These are phyloP conservation scores for Akebia trifoliata DNA, from an alignment of 164 flowering plant species.

Conservation along the genomic window DNA sequence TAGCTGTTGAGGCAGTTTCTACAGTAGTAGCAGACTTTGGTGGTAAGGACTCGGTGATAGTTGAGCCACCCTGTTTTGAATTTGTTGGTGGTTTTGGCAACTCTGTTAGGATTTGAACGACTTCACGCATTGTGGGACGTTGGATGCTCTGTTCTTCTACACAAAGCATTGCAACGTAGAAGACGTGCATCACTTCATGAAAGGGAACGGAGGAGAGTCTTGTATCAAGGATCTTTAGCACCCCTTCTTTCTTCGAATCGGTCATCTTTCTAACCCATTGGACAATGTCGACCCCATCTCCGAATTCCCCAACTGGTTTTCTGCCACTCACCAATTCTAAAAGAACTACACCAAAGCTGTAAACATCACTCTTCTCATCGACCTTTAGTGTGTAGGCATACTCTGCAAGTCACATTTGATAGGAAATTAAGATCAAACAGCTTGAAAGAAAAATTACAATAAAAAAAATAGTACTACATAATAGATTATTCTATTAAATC, in stretches of 20 bases:
- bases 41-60: constrained; percentile 33
- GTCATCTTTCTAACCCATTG: constrained; percentile 96
- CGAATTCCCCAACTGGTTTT: constrained; percentile 97
- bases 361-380: constrained; percentile 95
- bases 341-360: constrained; percentile 94
- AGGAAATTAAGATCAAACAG: too few relatives aligned
- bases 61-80: constrained; percentile 36
- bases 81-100: too few relatives aligned
- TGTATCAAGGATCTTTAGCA: constrained; percentile 68
- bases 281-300: constrained; percentile 97
- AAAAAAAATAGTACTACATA: too few relatives aligned
- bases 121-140: constrained; percentile 97
- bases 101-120: constrained; percentile 87
- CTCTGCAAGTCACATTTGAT: constrained; percentile 50
- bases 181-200: constrained; percentile 88
- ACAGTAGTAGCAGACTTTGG: constrained; percentile 15
- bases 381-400: constrained; percentile 94
- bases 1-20: constrained; percentile 28
- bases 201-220: constrained; percentile 77
- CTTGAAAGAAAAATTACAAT: not conserved
- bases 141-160: constrained; percentile 95
- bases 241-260: constrained; percentile 79
- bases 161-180: constrained; percentile 94
- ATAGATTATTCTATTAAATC: too few relatives aligned
- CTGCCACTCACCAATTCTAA: constrained; percentile 78